Percentiles rank a stretch among this genome's conserved stretches.
These are phyloP conservation scores for Piper betle DNA, from an alignment of 164 flowering plant genomes.

Conservation along the genomic window DNA sequence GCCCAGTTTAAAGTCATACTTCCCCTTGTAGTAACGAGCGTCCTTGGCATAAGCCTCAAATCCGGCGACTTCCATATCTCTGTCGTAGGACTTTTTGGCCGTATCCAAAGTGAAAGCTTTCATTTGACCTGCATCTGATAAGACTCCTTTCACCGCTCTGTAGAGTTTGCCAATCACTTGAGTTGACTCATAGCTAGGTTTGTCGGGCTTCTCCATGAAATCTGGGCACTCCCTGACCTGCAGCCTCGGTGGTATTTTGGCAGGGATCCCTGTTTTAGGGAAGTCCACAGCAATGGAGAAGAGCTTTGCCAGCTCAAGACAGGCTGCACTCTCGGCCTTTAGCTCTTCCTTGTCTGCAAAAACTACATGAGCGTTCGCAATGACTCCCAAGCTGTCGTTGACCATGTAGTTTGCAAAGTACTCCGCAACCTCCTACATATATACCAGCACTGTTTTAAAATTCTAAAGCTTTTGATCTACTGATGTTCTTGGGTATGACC, in stretches of 20 bases:
- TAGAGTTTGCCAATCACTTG: constrained; percentile 29
- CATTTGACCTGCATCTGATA: constrained; percentile 13
- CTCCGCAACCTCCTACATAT: constrained; percentile 56
- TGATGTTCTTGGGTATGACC: too few relatives aligned
- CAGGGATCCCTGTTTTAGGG: constrained; percentile 79
- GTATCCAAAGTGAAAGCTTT: constrained; percentile 41
- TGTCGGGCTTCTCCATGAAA: constrained; percentile 85
- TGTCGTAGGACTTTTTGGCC: constrained; percentile 47
- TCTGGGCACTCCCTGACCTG: constrained; percentile 62
- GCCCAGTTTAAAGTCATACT: constrained; percentile 56
- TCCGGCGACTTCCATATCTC: constrained; percentile 65
- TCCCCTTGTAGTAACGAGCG: constrained; percentile 46
- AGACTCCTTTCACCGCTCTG: constrained; percentile 46
- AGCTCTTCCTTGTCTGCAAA: constrained; percentile 48
- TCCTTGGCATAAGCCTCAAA: constrained; percentile 47
- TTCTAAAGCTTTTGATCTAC: too few relatives aligned
- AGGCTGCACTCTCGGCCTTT: constrained; percentile 40
- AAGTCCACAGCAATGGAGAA: constrained; percentile 82
- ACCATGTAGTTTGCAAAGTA: constrained; percentile 63
- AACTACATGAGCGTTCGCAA: constrained; percentile 67
- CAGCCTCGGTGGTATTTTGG: constrained; percentile 46
- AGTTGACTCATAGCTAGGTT: constrained; percentile 43
- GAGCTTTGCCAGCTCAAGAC: constrained; percentile 47
- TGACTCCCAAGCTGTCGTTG: constrained; percentile 74
- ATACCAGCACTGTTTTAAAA: too few relatives aligned